Conservation (phyloP, 495 filamentous ascomycete genomes). For the Penicillium subrubescens region DNA sequence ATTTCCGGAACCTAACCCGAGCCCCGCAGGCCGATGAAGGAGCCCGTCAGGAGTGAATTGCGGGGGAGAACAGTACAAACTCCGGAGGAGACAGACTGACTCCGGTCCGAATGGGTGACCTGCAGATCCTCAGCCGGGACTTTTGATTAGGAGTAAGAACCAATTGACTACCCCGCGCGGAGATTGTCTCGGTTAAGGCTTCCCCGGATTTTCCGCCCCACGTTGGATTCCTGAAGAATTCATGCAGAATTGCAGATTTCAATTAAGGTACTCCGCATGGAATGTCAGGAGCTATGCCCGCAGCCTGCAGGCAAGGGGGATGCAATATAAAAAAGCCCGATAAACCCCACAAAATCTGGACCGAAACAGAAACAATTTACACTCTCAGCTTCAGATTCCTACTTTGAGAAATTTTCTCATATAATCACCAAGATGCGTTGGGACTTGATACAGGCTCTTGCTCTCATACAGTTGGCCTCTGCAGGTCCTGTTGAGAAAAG, state of each 20-base stretch:
- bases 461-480: background rate
- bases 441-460: background rate
- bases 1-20: background rate
- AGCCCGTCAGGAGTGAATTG: background rate
- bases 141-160: background rate
- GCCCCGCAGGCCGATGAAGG: background rate
- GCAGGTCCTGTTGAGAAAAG: background rate
- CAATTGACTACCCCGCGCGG: background rate
- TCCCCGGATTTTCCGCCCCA: background rate
- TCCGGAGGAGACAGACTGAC: background rate
- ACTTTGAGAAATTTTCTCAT: background rate
- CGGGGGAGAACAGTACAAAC: background rate
- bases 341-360: background rate
- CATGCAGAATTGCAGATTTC: background rate
- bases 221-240: background rate
- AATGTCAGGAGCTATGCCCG: background rate
- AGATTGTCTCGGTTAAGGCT: background rate
- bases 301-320: background rate
- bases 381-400: background rate
- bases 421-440: background rate
- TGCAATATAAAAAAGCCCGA: background rate
- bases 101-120: background rate
- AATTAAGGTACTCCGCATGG: background rate
- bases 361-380: background rate
- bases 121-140: background rate